Conservation (phyloP, 768 basidiomycete species). For the Tulasnella sp. region DNA sequence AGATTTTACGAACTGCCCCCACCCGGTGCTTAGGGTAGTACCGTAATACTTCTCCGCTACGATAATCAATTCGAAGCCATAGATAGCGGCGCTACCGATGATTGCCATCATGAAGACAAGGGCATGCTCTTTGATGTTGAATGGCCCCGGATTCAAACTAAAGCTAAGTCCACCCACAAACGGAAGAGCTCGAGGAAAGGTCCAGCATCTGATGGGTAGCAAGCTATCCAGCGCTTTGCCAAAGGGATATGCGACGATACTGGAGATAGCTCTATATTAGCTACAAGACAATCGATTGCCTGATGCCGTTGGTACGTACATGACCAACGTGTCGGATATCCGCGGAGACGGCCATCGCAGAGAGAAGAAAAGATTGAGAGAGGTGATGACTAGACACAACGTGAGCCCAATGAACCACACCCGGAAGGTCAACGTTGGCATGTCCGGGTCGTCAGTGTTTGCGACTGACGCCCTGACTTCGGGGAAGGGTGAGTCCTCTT, state of each 20-base stretch:
- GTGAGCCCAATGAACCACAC: conserved; percentile 64
- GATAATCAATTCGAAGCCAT: conserved; percentile 82
- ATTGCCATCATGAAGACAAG: conserved; percentile 91
- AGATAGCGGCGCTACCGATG: conserved; percentile 33
- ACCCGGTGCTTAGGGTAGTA: conserved; percentile 57
- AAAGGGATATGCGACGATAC: conserved; percentile 75
- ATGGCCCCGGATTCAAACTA: conserved; percentile 89
- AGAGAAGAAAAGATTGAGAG: conserved; percentile 88
- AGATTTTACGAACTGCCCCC: neutral
- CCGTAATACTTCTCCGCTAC: conserved; percentile 72
- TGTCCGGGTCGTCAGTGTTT: conserved; percentile 95
- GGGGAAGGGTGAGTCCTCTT: neutral
- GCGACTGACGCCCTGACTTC: conserved; percentile 88
- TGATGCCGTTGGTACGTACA: neutral
- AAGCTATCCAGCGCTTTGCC: conserved; percentile 80
- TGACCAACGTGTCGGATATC: conserved; percentile 40
- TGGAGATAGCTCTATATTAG: conserved; percentile 20
- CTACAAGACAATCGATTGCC: neutral
- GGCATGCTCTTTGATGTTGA: conserved; percentile 95
- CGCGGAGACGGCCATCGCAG: conserved; percentile 84
- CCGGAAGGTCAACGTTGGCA: conserved; percentile 88
- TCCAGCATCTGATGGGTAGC: conserved; percentile 66
- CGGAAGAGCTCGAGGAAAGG: conserved; percentile 40
- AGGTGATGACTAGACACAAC: conserved; percentile 30
- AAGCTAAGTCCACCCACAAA: conserved; percentile 49